Base-by-base conservation (phyloP, 768 basidiomycete genomes). In the Russula dissimulans region DNA sequence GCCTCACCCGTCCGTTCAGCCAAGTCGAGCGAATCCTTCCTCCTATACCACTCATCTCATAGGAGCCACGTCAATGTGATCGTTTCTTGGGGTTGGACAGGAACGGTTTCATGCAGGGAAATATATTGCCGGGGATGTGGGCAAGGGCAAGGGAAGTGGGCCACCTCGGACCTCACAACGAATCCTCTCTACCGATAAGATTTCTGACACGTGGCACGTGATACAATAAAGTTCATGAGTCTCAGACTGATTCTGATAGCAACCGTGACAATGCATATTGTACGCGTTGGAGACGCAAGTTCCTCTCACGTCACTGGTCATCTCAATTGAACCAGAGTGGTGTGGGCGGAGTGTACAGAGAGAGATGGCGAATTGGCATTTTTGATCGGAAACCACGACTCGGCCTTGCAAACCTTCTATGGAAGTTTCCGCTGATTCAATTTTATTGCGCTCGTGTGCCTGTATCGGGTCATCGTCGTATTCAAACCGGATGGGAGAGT, bases 281-380 rank as follows among this genome's bases (percentile, higher is more conserved):
- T 1, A 46, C 9, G 34, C 44, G 32, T 44, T 39, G 41, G 43
- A 47, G 31, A 44, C 43, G 65, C 68, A 3, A 17, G 18, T n/a
- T 59, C 61, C n/a, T 62, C 67, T 43, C 64, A 62, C 56, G 63
- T 66, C 49, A n/a, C 57, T 3, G 12, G 55, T n/a, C 54, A 51
- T 42, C 63, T 54, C 56, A 66, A 47, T 32, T 60, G 45, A 57
- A 46, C 3, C 11, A 59, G 36, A 46, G 47, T 62, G 61, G 55
- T 41, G 65, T 32, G 52, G 26, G 61, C 53, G 38, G 58, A 57
- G 36, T 54, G 56, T 17, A 8, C 62, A 4, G 42, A 58, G 45
- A 58, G 60, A 22, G 66, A 67, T 39, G 66, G 67, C 22, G 74
- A 74, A 56, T 64, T 77, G 34, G 66, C 36, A 61, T 49, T 2